Conservation (phyloP, 352 stramenopile species). For the Halophytophthora polymorphica region DNA sequence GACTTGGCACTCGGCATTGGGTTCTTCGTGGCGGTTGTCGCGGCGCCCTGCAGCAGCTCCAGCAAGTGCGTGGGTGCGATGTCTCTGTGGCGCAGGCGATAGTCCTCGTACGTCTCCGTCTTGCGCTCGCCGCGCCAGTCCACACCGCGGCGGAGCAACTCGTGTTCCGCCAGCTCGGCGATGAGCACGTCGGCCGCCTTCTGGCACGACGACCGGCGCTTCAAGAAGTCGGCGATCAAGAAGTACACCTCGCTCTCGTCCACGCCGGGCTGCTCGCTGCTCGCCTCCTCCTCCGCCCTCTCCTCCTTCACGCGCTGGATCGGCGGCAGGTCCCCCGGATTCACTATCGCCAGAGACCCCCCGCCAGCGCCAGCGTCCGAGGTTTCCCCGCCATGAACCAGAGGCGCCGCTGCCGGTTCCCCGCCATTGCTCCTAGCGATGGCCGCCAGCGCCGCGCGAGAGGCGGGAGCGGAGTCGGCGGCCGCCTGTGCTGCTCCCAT, state of each 20-base stretch:
- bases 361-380: neutral
- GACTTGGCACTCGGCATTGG: slow-evolving; percentile 4
- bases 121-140: slow-evolving; percentile 60
- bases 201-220: slow-evolving; percentile 56
- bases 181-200: slow-evolving; percentile 67
- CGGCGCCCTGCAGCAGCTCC: slow-evolving; percentile 37
- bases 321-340: neutral
- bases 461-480: neutral
- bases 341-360: neutral
- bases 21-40: slow-evolving; percentile 22
- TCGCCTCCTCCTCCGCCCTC: neutral
- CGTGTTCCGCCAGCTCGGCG: slow-evolving; percentile 53
- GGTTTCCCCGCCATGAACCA: neutral
- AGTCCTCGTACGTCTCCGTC: slow-evolving; percentile 69
- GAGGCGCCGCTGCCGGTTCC: neutral
- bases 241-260: slow-evolving; percentile 75
- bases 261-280: slow-evolving; percentile 6
- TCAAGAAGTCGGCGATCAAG: slow-evolving; percentile 83
- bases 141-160: slow-evolving; percentile 53
- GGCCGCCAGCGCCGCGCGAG: slow-evolving; percentile 18
- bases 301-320: neutral
- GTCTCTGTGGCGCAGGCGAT: slow-evolving; percentile 67
- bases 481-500: neutral
- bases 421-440: slow-evolving; percentile 9
- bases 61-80: slow-evolving; percentile 66